Base-by-base conservation (phyloP, 169 alveolate species). In the Plasmodium knowlesi region DNA sequence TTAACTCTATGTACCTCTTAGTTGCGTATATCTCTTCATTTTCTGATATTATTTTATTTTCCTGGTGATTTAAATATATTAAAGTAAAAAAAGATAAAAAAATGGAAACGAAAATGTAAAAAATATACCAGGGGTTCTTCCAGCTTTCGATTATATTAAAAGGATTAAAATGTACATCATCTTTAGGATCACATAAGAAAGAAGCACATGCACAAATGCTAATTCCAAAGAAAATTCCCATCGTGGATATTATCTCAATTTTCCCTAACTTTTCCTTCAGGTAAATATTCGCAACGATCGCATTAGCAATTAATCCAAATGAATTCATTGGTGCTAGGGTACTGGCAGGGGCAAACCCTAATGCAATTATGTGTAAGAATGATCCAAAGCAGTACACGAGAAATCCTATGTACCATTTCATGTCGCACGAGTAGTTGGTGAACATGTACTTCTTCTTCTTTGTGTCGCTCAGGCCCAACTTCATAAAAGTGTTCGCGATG, bases 341-440 rank as follows among this genome's bases (percentile, higher is more conserved):
- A 72, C 98, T 96, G 10, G 98, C 98, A 3, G 98, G 98, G 5
- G 98, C 98, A 72, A 97, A 97, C 19, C 97, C 98, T 43, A 97
- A 93, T 67, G 98, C 98, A 67, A 96, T 92, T 53, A 97, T 93
- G 85, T 97, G 98, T 84, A 97, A 54, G 54, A 94, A 83, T 16
- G 98, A 96, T 37, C 98, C 98, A 80, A 95, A 84, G 43, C 96
- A 93, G 76, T 97, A 97, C 70, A 96, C 95, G 41, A 94, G 74
- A 93, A 96, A 91, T 16, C 98, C 98, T 39, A 94, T 73, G 82
- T 96, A 95, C 98, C 98, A 96, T 41, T 95, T 94, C 84, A 88
- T 95, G 71, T 96, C 98, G 92, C 96, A 95, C 3, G 95, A 93
- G 67, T 95, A 93, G 61, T 88, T 95, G 25, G 85, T 93, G 43